A percentile compares a stretch with the other conserved stretches of the same genome.
These are phyloP conservation scores for Yarrowia galli DNA, from an alignment of 1,139 yeast species.

Conservation along the genomic window DNA sequence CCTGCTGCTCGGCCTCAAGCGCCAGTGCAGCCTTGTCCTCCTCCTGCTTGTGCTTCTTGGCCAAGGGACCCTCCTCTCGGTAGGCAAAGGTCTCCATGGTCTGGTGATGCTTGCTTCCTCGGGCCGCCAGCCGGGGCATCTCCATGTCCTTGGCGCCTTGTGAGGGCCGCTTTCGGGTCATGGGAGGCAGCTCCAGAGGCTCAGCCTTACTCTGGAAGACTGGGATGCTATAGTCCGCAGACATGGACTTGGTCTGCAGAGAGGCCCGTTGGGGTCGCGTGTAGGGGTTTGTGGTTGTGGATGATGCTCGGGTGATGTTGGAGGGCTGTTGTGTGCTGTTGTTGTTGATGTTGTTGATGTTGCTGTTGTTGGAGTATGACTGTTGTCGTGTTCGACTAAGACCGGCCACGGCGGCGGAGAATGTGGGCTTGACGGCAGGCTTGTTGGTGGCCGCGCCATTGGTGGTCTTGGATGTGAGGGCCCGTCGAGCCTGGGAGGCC, in stretches of 20 bases:
- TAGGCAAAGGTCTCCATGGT: constrained; percentile 35
- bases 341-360: background rate
- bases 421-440: constrained; percentile 27
- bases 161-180: constrained; percentile 34
- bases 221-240: constrained; percentile 27
- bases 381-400: constrained; percentile 33
- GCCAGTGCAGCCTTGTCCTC: constrained; percentile 20
- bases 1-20: constrained; percentile 34
- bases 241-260: constrained; percentile 27
- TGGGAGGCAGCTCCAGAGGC: constrained; percentile 15
- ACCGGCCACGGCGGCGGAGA: constrained; percentile 19
- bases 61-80: constrained; percentile 33
- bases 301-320: constrained; percentile 23
- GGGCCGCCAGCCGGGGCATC: constrained; percentile 28
- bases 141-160: constrained; percentile 36
- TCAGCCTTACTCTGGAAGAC: constrained; percentile 34
- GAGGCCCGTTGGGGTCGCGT: constrained; percentile 37
- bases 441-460: constrained; percentile 25
- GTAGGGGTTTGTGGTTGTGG: constrained; percentile 33
- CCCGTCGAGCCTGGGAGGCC: constrained; percentile 35
- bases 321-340: constrained; percentile 4
- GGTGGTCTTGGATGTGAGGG: constrained; percentile 36
- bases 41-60: constrained; percentile 36
- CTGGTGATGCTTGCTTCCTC: constrained; percentile 34
- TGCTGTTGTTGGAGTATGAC: constrained; percentile 7